Percentiles rank a stretch among this genome's conserved stretches.
These are phyloP conservation scores for Aspergillus kassunensis DNA, from an alignment of 495 filamentous ascomycete species.

Conservation along the genomic window DNA sequence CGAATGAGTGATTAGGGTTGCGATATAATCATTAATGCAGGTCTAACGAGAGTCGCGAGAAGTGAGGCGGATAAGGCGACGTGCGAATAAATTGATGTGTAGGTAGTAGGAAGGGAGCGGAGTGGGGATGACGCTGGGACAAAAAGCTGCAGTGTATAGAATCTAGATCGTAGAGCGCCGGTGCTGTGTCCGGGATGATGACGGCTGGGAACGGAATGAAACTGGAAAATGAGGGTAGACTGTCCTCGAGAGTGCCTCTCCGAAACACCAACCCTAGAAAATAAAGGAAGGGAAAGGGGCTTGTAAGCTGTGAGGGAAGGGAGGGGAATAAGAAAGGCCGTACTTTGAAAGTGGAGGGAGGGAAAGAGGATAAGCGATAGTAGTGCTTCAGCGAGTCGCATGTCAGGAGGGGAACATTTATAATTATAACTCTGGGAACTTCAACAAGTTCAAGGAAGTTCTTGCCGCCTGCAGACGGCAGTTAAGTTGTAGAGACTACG, in stretches of 20 bases:
- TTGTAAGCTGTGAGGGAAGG: constrained; percentile 10
- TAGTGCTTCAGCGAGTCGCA: constrained; percentile 16
- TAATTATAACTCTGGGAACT: constrained; percentile 14
- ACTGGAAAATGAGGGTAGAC: constrained; percentile 1
- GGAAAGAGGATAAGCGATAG: constrained; percentile 19
- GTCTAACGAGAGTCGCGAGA: background rate
- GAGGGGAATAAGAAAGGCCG: constrained; percentile 2
- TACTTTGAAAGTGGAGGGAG: constrained; percentile 15
- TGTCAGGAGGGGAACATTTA: constrained; percentile 15
- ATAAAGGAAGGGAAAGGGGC: background rate
- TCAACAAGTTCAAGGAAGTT: too few species aligned
- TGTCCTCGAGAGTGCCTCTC: background rate
- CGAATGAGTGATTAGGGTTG: background rate
- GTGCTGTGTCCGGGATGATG: background rate
- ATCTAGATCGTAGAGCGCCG: background rate
- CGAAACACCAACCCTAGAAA: background rate
- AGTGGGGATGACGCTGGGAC: background rate
- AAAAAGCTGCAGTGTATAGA: constrained; percentile 1
- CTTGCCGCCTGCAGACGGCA: constrained; percentile 18
- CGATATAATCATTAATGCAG: background rate
- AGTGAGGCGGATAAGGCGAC: background rate
- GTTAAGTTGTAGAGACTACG: constrained; percentile 12
- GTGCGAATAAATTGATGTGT: background rate
- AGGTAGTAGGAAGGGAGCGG: too few species aligned
- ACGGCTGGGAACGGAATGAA: background rate